Percentiles rank a stretch among this genome's conserved stretches.
Evolutionary conservation across 2,329 filamentous ascomycete species (phyloP).

Genomic region (Neonectria coccinea): DNA sequence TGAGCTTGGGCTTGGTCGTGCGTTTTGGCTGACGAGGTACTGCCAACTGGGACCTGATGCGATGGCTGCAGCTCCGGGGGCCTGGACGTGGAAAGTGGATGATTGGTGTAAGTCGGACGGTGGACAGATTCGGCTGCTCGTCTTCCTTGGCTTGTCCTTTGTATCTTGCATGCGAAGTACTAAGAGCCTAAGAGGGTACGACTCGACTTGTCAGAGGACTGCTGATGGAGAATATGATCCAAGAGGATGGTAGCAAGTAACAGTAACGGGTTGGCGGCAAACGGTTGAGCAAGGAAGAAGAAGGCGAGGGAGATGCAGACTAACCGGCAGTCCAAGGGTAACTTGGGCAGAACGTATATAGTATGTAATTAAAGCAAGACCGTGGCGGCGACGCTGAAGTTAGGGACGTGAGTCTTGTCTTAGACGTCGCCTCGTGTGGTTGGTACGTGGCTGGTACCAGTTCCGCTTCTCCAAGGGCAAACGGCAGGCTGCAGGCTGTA

Average conservation of each 20-base stretch:
- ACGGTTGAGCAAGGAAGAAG: slow-evolving; percentile 5
- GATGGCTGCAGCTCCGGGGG: slow-evolving; percentile 21
- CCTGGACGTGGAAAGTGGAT: slow-evolving; percentile 12
- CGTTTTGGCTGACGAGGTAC: slow-evolving; percentile 24
- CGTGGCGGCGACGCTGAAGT: slow-evolving; percentile 2
- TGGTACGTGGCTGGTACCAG: slow-evolving; percentile 6
- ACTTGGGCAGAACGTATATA: slow-evolving; percentile 14
- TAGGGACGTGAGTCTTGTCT: slow-evolving; percentile 11
- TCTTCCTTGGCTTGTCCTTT: not conserved
- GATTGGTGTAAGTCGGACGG: slow-evolving; percentile 33
- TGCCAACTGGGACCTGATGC: slow-evolving; percentile 24
- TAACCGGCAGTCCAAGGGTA: slow-evolving; percentile 7
- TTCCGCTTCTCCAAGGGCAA: slow-evolving; percentile 4
- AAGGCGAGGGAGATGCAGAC: slow-evolving; percentile 1
- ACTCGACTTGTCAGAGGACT: slow-evolving; percentile 4
- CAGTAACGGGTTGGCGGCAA: not conserved
- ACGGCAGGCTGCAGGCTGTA: not conserved
- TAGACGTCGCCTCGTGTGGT: slow-evolving; percentile 2
- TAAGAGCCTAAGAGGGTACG: not conserved
- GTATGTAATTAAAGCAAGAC: slow-evolving; percentile 4
- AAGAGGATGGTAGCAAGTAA: not conserved
- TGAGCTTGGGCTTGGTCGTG: slow-evolving; percentile 24
- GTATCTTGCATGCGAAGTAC: not conserved
- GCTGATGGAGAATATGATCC: slow-evolving; percentile 4
- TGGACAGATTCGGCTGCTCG: slow-evolving; percentile 6